These are phyloP conservation scores for Pestalotiopsis fici DNA, from an alignment of 2,329 filamentous ascomycete species.

Conservation along the genomic window DNA sequence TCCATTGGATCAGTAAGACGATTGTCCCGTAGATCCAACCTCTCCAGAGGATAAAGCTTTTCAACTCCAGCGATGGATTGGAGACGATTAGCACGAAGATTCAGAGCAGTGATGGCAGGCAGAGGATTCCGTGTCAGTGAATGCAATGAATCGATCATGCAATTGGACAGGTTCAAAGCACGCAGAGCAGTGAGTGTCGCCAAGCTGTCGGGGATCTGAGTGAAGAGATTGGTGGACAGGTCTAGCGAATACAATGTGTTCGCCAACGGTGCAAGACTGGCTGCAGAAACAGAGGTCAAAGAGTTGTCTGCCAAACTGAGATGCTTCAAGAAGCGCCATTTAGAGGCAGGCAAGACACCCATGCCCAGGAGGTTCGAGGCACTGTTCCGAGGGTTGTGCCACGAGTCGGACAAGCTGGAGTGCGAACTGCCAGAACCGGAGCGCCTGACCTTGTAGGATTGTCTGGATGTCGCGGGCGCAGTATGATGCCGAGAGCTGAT, in stretches of 20 bases:
- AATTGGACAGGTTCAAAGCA: slow-evolving; percentile 90
- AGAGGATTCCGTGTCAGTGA: slow-evolving; percentile 84
- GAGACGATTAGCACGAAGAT: slow-evolving; percentile 86
- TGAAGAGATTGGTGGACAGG: slow-evolving; percentile 88
- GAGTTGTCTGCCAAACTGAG: slow-evolving; percentile 91
- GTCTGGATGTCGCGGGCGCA: slow-evolving; percentile 57
- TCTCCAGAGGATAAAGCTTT: slow-evolving; percentile 82
- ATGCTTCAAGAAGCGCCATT: slow-evolving; percentile 94
- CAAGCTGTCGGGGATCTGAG: slow-evolving; percentile 90
- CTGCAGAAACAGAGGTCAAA: slow-evolving; percentile 74
- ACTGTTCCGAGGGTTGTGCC: slow-evolving; percentile 69
- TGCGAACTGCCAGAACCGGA: slow-evolving; percentile 93
- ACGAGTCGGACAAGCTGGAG: slow-evolving; percentile 70
- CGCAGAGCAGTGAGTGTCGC: slow-evolving; percentile 84
- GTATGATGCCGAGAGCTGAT: slow-evolving; percentile 73
- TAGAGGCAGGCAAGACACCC: slow-evolving; percentile 76
- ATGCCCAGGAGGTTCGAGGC: slow-evolving; percentile 74
- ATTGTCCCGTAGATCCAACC: slow-evolving; percentile 90
- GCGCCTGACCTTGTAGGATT: slow-evolving; percentile 74
- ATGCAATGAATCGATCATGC: slow-evolving; percentile 95
- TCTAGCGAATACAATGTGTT: slow-evolving; percentile 91
- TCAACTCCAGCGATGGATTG: slow-evolving; percentile 88
- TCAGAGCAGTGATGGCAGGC: slow-evolving; percentile 90
- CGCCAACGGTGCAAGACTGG: slow-evolving; percentile 78
- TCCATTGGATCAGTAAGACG: slow-evolving; percentile 88